Base-by-base conservation (phyloP, 441 rosid species). In the Pelargonium fulgidum region DNA sequence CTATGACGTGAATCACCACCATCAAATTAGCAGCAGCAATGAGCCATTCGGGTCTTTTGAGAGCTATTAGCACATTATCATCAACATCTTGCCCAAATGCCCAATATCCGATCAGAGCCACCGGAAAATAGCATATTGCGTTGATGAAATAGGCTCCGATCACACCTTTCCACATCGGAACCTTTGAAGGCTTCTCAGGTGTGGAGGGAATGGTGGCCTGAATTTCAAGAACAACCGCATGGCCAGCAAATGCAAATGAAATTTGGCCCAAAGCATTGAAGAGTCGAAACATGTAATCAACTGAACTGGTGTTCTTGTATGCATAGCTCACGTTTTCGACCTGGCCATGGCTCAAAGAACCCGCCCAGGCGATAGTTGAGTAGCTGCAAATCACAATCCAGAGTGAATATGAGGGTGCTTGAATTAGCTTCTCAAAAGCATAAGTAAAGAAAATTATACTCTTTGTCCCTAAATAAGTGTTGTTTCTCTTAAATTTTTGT, bases 131-230 rank as follows among this genome's bases (percentile, higher is more conserved):
- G 83, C 98, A 91, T 42, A 93, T 76, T 0, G 96, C 98, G 22
- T 93, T 93, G 70, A 91, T 72, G 24, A 93, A 88, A 72, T 93
- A 93, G 68, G 97, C 84, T 7, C 90, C 91, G 0, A 91, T 0
- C 0, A 84, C 98, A 2, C 98, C 98, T 75, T 86, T 90, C 98
- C 96, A 93, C 98, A 93, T 93, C 0, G 94, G 80, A 13, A 88
- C 71, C 61, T 75, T 89, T 2, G 97, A 93, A 62, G 98, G 94
- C 72, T 75, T 93, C 65, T 89, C 90, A 0, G 90, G 88, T 0
- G 94, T 88, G 0, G 98, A 93, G 19, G 97, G 98, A 65, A 93
- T 87, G 2, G 98, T 93, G 69, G 97, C 96, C 75, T 93, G 98
- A 66, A 93, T 93, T 76, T 93, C 97, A 0, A 93, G 88, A 29